Evolutionary conservation across 306 rosid genomes (phyloP), one percentile per base, ranked within the genome.

Genomic region (Dalbergia cultrata): DNA sequence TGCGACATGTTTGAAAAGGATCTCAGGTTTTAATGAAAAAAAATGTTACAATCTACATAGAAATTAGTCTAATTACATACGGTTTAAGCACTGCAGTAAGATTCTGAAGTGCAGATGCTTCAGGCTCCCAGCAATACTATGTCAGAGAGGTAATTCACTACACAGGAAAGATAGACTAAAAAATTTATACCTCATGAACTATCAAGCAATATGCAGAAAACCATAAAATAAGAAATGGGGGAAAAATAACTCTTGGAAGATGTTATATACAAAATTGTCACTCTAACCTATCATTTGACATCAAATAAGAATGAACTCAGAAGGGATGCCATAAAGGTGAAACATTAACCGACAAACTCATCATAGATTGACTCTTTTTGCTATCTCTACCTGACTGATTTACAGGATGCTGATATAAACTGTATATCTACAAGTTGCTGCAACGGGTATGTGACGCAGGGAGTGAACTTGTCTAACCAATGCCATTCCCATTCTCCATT

Each of bases 381-480:
- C 82, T 85, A 71, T 67, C 33, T 85, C 79, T 79, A 84, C 70
- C 85, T 79, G 80, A 79, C 83, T 79, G 75, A 72, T 87, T 81
- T 82, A 87, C 72, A 76, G 52, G 75, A 80, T 72, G 77, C 81
- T 76, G 80, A 67, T 74, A 87, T 22, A 33, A 79, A 75, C 53
- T 73, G 65, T 45, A 31, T 84, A 85, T 85, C 90, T 81, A 87
- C 79, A 78, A 75, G 58, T 81, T 68, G 65, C 75, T 81, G 73
- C 21, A 22, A 34, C 9, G 78, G 49, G 83, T 81, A 14, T 81
- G 71, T 39, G 31, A 53, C 70, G 50, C 63, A 74, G 64, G 68
- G 82, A 74, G 54, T 33, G 70, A 33, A 68, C 57, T 14, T 70
- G 76, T 80, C 67, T 79, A 79, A 71, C 81, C 78, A 72, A 74